These are phyloP conservation scores for Tulasnella sp. DNA, from an alignment of 768 basidiomycete genomes.

Conservation along the genomic window DNA sequence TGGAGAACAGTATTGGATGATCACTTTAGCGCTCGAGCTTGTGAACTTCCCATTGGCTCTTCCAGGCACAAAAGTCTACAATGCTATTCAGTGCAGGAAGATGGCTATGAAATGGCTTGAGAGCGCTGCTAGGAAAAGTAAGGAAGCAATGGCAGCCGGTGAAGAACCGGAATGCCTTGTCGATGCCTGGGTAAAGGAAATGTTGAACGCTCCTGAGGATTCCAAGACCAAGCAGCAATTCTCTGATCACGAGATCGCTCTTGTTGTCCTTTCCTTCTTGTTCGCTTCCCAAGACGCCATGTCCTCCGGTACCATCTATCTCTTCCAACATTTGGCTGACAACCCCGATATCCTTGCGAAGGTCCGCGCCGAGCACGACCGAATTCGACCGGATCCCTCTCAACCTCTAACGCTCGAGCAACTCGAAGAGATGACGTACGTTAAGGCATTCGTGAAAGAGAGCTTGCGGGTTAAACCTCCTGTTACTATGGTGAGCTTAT, in stretches of 20 bases:
- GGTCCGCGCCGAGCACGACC: slow-evolving; percentile 80
- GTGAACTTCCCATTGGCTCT: slow-evolving; percentile 96
- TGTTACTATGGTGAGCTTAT: slow-evolving; percentile 71
- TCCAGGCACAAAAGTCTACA: slow-evolving; percentile 93
- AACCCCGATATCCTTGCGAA: slow-evolving; percentile 79
- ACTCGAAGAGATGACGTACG: slow-evolving; percentile 86
- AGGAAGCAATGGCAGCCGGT: slow-evolving; percentile 67
- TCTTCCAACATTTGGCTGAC: slow-evolving; percentile 92
- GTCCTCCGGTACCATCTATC: slow-evolving; percentile 91
- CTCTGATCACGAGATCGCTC: slow-evolving; percentile 88
- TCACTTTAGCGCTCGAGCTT: slow-evolving; percentile 88
- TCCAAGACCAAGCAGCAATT: slow-evolving; percentile 73
- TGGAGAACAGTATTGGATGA: slow-evolving; percentile 88
- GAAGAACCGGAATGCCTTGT: slow-evolving; percentile 78
- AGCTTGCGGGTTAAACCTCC: slow-evolving; percentile 84
- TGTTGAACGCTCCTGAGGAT: slow-evolving; percentile 42
- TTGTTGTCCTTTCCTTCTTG: slow-evolving; percentile 93
- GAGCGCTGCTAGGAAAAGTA: slow-evolving; percentile 65
- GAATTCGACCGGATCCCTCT: slow-evolving; percentile 62
- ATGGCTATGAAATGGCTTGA: slow-evolving; percentile 66
- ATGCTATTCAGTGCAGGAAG: slow-evolving; percentile 84
- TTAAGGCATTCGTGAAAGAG: slow-evolving; percentile 88
- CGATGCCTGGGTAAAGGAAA: slow-evolving; percentile 77
- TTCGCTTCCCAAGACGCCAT: slow-evolving; percentile 97
- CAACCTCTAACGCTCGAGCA: slow-evolving; percentile 72